Base-by-base conservation (phyloP, 2,329 filamentous ascomycete species). In the Fusarium dlaminii region DNA sequence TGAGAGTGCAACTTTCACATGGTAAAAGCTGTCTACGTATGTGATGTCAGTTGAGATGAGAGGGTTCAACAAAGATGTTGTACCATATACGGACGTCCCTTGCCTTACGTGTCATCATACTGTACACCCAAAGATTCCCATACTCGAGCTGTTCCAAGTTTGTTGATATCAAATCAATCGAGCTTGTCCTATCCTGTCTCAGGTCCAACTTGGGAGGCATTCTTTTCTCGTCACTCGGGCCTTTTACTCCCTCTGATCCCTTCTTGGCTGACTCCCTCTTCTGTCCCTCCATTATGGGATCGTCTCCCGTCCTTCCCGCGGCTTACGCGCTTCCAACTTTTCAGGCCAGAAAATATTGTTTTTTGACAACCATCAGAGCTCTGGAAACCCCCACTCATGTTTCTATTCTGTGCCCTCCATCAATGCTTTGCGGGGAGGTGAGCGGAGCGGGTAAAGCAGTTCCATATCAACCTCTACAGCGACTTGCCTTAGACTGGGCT, bases 271-370 rank as follows among this genome's bases (percentile, higher is more conserved):
- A 24, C 45, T 66, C 42, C 45, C 29, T 62, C 37, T 39, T 52
- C 32, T 60, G 45, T 30, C 66, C 65, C 65, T 64, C 65, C 57
- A 69, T 58, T 30, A 52, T 68, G 36, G 64, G 66, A 68, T 64
- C 58, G 27, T 29, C 43, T 54, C 54, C 49, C 52, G 48, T 62
- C 42, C 45, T 49, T 43, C 43, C 62, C 55, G 71, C 71, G 70
- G 71, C 71, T 74, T 72, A 72, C 71, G 71, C 71, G 71, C 70
- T 73, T 73, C 71, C 36, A 71, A 63, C 45, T 49, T 74, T 62
- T 48, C n/a, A 29, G n/a, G 40, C 30, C 37, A 36, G 45, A 40
- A 54, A 52, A 36, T 48, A 32, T 24, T 37, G 17, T 43, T 27
- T 42, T 29, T 68, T 24, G 18, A 64, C 39, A 42, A 22, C 65